Evolutionary conservation across 2,329 filamentous ascomycete species (phyloP), one percentile per base, ranked within the genome.

Genomic region (Phaeosphaeriaceae sp.): DNA sequence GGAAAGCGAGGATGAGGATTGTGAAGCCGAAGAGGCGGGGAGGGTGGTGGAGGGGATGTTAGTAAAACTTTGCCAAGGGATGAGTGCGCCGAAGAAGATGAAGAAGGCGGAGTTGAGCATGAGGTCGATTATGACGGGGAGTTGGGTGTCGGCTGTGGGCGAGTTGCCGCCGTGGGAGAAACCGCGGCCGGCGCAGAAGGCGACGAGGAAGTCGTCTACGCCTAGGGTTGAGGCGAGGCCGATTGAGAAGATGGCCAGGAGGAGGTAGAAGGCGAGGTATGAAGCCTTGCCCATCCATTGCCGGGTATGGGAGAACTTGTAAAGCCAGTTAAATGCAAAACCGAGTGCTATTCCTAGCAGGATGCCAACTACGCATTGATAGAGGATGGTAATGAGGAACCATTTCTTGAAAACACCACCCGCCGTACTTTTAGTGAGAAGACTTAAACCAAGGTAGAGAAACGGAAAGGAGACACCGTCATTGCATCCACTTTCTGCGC

Each of bases 381-480:
- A 84, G 2, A 84, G 72, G 3, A 83, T 66, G 0, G 81, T 83
- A 48, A 81, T 74, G 1, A 83, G 67, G 46, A 83, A 71, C 76
- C 79, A 84, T 40, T 81, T 74, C 52, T 78, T 80, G 49, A 81
- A 42, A 0, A 79, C 75, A 3, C 68, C 70, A 3, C 66, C 72
- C 2, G 69, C 50, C 1, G 70, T 74, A 3, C 60, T 54, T 26
- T 76, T 65, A 6, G 75, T 76, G 6, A 82, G 60, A 16, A 77
- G 66, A 40, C 74, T 76, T 0, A 84, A 60, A 0, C 80, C 81
- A n/a, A 80, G 64, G 56, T 82, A 84, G 1, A 84, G 66, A 59
- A 84, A 84, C 0, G 81, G 81, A 50, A 83, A 83, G 0, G 79
- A 79, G 4, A 81, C 71, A 7, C 79, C 82, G 52, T 84, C 81